Evolutionary conservation across 2,329 filamentous ascomycete species (phyloP), one percentile per base, ranked within the genome.

Genomic region (Xylariomycetidae sp.): DNA sequence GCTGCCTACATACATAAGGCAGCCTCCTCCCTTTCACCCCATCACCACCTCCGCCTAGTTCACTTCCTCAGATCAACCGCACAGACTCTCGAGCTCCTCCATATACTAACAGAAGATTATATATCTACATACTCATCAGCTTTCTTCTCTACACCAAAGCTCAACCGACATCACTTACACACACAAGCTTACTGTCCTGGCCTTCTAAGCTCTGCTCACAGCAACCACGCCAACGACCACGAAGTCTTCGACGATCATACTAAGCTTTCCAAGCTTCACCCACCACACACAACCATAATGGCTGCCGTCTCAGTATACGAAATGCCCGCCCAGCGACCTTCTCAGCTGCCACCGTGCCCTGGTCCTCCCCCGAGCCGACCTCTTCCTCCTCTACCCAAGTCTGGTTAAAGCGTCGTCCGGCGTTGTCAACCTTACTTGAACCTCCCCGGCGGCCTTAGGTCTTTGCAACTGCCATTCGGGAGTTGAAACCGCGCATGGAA

Each of bases 321-420:
- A 40, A 74, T 77, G 70, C 70, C 73, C 61, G 64, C 72, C 45
- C 74, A 78, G 60, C 72, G 77, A 56, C 77, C 77, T 42, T 78
- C 76, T 49, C 75, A 80, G 54, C 74, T 82, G 46, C 77, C 77
- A 64, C 77, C 77, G 48, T 81, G 77, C 72, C 77, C 77, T 34
- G 77, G 77, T 49, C 77, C 77, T 40, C 77, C 77, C 51, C 77
- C 77, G 44, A 76, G 70, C 61, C 68, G 77, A 35, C 77, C 77
- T 61, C 73, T 81, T 34, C 77, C 77, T 59, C 73, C 77, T 61
- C 72, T 81, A 42, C 77, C 77, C 56, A 80, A 78, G 65, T 67
- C 71, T 53, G 66, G 64, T 49, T 77, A 76, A 54, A 20, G 28
- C n/a, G n/a, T n/a, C n/a, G n/a, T n/a, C n/a, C n/a, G n/a, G n/a